phyloP scores from a whole-genome alignment of 192 early-diverging fungal genomes.

The Coemansia sp. region DNA sequence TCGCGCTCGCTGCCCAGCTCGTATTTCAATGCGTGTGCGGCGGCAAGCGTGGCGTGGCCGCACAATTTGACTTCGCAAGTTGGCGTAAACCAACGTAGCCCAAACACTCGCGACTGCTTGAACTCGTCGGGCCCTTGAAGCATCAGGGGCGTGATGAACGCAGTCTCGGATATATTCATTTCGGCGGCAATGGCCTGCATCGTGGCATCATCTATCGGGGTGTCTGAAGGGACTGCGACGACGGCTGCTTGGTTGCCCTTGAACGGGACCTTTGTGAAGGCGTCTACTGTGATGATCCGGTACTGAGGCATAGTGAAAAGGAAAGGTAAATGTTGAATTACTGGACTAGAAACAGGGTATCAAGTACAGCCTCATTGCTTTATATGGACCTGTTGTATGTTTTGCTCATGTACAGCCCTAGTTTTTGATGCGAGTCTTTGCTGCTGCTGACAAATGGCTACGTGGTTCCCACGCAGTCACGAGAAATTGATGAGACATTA shows the following conservation, averaged over 20 bases:
- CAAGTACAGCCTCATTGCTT: not conserved
- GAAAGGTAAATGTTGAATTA: not conserved
- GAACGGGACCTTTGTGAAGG: slow-evolving; percentile 36
- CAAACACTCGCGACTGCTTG: slow-evolving; percentile 10
- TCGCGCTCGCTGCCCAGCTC: slow-evolving; percentile 21
- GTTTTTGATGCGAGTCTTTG: not conserved
- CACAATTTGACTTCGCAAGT: slow-evolving; percentile 45
- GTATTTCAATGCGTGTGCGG: slow-evolving; percentile 40
- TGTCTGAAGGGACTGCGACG: slow-evolving; percentile 25
- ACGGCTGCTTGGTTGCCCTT: slow-evolving; percentile 50
- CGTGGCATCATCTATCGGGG: slow-evolving; percentile 8
- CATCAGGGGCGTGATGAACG: slow-evolving; percentile 35
- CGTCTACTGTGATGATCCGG: slow-evolving; percentile 32
- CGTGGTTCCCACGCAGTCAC: not conserved
- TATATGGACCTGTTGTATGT: not conserved
- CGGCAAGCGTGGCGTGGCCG: slow-evolving; percentile 57
- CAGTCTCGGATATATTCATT: slow-evolving; percentile 57
- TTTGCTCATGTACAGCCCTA: too few species aligned
- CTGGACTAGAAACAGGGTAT: not conserved
- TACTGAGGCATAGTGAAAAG: slow-evolving; percentile 18
- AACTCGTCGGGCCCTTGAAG: slow-evolving; percentile 16
- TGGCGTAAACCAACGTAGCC: slow-evolving; percentile 57
- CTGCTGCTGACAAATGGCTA: not conserved
- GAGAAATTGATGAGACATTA: not conserved
- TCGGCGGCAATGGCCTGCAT: slow-evolving; percentile 43